Percentiles rank a stretch among this genome's conserved stretches.
Evolutionary conservation across 352 stramenopile species (phyloP).

Genomic region (Pythium sp.): DNA sequence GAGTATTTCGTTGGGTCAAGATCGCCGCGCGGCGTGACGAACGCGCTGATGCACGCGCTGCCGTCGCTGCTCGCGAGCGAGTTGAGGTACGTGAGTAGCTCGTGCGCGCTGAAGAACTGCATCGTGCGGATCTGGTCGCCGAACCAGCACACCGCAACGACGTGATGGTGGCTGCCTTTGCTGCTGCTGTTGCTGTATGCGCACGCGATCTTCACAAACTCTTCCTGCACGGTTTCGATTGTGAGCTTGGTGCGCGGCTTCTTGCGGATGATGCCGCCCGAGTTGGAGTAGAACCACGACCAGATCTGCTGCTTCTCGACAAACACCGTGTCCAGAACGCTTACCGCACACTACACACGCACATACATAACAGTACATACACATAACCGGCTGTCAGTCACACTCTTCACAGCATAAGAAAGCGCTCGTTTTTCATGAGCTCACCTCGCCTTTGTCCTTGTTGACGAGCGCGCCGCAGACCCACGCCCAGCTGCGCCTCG

Average conservation of each 20-base stretch:
- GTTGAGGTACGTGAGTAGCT: constrained; percentile 48
- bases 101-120: constrained; percentile 46
- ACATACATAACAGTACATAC: neutral
- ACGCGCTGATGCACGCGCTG: constrained; percentile 49
- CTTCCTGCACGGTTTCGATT: constrained; percentile 35
- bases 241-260: constrained; percentile 55
- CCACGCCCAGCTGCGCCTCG: constrained; percentile 60
- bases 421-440: neutral
- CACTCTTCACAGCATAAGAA: neutral
- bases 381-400: neutral
- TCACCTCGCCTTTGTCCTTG: constrained; percentile 51
- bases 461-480: constrained; percentile 62
- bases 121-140: constrained; percentile 44
- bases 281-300: constrained; percentile 69
- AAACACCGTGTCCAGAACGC: constrained; percentile 71
- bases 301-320: constrained; percentile 76
- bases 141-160: constrained; percentile 58
- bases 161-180: neutral
- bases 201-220: constrained; percentile 32
- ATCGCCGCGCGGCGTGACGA: constrained; percentile 56
- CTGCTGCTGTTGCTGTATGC: constrained; percentile 23
- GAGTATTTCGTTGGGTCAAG: constrained; percentile 63
- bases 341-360: constrained; percentile 31
- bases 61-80: constrained; percentile 33
- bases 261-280: constrained; percentile 50